phyloP scores from a whole-genome alignment of 192 early-diverging fungal species.

The Spinellus fusiger region DNA sequence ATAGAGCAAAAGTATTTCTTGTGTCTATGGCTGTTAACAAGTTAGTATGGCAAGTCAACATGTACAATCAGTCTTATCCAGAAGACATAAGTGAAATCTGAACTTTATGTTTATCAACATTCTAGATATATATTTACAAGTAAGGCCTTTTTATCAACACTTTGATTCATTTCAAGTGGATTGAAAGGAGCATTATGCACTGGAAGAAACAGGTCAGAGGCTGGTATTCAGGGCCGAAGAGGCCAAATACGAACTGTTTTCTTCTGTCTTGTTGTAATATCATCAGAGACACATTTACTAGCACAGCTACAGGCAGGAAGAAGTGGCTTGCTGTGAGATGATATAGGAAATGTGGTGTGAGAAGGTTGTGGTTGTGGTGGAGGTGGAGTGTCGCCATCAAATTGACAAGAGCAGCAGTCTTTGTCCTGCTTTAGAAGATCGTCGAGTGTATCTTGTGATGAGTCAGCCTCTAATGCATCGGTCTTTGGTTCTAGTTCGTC shows the following conservation, averaged over 20 bases:
- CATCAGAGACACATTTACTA: background rate
- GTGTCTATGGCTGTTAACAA: too few relatives aligned
- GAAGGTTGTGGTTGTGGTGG: background rate
- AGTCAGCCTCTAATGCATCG: background rate
- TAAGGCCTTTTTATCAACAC: too few relatives aligned
- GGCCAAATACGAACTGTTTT: constrained; percentile 14
- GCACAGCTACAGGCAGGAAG: constrained; percentile 2
- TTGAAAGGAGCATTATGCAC: too few relatives aligned
- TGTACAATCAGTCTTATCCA: too few relatives aligned
- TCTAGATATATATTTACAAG: too few relatives aligned
- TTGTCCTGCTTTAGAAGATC: background rate
- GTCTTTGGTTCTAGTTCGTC: background rate
- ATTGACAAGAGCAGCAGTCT: background rate
- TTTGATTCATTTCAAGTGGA: too few relatives aligned
- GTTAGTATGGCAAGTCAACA: too few relatives aligned
- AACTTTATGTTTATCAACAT: too few relatives aligned
- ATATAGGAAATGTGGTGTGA: background rate
- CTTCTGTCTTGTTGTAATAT: constrained; percentile 1
- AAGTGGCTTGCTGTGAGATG: background rate
- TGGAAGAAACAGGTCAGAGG: too few relatives aligned
- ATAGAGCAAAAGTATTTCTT: too few relatives aligned
- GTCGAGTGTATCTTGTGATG: background rate
- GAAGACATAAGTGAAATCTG: too few relatives aligned
- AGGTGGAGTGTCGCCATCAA: background rate
- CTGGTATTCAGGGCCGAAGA: too few relatives aligned